Percentiles rank a stretch among this genome's conserved stretches.
Conservation (phyloP, 345 rosid genomes). For the Eucalyptus erythrocorys region DNA sequence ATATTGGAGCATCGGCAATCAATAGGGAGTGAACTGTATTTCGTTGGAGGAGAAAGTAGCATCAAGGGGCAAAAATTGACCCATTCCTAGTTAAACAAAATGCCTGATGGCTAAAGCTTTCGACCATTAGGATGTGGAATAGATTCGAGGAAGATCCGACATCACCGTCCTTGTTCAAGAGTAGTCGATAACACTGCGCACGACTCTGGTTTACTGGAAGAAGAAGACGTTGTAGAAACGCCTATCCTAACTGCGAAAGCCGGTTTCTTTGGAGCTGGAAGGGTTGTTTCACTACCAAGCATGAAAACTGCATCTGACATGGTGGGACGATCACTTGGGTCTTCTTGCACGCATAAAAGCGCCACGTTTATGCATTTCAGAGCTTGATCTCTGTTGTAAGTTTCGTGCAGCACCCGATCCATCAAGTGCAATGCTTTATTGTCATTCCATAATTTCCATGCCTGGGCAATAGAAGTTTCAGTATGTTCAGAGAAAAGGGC, state of each 20-base stretch:
- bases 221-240: slow-evolving; percentile 25
- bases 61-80: neutral
- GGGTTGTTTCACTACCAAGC: slow-evolving; percentile 25
- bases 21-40: neutral
- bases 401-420: slow-evolving; percentile 14
- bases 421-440: slow-evolving; percentile 17
- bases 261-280: slow-evolving; percentile 35
- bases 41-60: neutral
- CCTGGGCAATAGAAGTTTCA: slow-evolving; percentile 4
- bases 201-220: slow-evolving; percentile 25
- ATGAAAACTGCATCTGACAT: slow-evolving; percentile 41
- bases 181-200: neutral
- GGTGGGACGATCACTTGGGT: slow-evolving; percentile 35
- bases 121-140: neutral
- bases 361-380: slow-evolving; percentile 37
- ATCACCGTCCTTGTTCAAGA: neutral
- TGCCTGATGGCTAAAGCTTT: neutral
- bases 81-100: neutral
- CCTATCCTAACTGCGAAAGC: slow-evolving; percentile 23
- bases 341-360: slow-evolving; percentile 47
- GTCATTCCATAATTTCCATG: slow-evolving; percentile 39
- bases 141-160: neutral
- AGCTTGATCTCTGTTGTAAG: slow-evolving; percentile 2
- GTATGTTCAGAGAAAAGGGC: neutral
- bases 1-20: neutral